Base-by-base conservation (phyloP, 306 rosid genomes). In the Gleditsia sinensis region DNA sequence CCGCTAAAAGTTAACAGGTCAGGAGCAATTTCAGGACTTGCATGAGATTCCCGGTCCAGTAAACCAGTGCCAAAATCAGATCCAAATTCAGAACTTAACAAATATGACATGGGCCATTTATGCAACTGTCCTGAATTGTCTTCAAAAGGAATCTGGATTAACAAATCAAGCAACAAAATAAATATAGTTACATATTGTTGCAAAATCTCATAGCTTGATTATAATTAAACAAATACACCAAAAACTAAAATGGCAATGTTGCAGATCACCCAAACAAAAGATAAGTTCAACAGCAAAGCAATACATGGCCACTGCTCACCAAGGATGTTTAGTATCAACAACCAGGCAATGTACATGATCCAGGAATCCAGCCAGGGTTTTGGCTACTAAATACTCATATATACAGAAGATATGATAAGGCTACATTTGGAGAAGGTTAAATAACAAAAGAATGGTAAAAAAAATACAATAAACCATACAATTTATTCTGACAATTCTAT, bases 71-170 rank as follows among this genome's bases (percentile, higher is more conserved):
- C 75, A 17, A 67, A 69, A 61, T 74, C 86, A 81, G 73, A 78
- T 70, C 71, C 82, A 62, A 78, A 81, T 21, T 89, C 90, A 76
- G 84, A 76, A 69, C 80, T 78, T 53, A 84, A 25, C 50, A 83
- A 84, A 75, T 86, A 92, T 74, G 84, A 61, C 21, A 81, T 77
- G 19, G 72, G 62, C 74, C 82, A 82, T 37, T 77, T 72, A 12
- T 84, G 85, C 62, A 83, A 71, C 65, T 78, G 77, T 63, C 78
- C 84, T 51, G 81, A 68, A 72, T 72, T 76, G 78, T 85, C 92
- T 34, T 74, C 98, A 36, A 80, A 75, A 60, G 94, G 79, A 79
- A 82, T 72, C 98, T 92, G 87, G 51, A 79, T 50, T 25, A 42
- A 66, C 11, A 24, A 56, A 70, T 57, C 37, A 63, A 67, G 71